Conservation (phyloP, 1,139 yeast genomes). For the Hansenula sp. region DNA sequence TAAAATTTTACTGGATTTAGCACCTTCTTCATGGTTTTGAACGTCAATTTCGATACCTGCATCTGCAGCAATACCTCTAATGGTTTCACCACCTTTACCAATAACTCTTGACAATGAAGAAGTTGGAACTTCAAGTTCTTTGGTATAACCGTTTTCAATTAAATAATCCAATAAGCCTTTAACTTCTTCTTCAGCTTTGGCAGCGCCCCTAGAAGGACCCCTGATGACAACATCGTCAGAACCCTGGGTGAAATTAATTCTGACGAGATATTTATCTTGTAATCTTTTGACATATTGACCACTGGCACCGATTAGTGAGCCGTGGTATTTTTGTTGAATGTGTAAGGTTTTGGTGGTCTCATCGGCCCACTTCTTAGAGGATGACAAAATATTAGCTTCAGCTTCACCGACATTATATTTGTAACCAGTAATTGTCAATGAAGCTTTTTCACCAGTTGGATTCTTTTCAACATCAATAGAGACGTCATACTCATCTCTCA, state of each 20-base stretch:
- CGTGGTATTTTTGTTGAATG: slow-evolving; percentile 76
- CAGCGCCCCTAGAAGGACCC: slow-evolving; percentile 91
- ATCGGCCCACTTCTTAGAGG: slow-evolving; percentile 80
- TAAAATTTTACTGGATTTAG: slow-evolving; percentile 53
- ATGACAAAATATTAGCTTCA: slow-evolving; percentile 49
- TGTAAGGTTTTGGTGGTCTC: slow-evolving; percentile 61
- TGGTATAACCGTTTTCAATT: slow-evolving; percentile 76
- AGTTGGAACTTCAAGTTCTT: slow-evolving; percentile 60
- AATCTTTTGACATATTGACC: slow-evolving; percentile 82
- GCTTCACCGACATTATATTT: slow-evolving; percentile 80
- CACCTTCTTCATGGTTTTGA: slow-evolving; percentile 37
- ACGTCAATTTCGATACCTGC: slow-evolving; percentile 75
- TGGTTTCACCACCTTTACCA: slow-evolving; percentile 84
- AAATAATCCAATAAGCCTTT: slow-evolving; percentile 82
- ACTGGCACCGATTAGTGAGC: slow-evolving; percentile 79
- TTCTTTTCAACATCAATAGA: slow-evolving; percentile 60
- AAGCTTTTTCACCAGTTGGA: slow-evolving; percentile 43
- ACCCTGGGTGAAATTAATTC: slow-evolving; percentile 66
- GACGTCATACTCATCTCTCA: slow-evolving; percentile 78
- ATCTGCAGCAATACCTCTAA: slow-evolving; percentile 79
- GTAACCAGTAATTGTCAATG: slow-evolving; percentile 67
- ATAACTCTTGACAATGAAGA: slow-evolving; percentile 79
- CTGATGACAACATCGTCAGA: slow-evolving; percentile 70
- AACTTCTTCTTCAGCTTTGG: slow-evolving; percentile 82
- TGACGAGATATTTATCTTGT: slow-evolving; percentile 85